Conservation (phyloP, 169 alveolate species). For the Theileria equi region DNA sequence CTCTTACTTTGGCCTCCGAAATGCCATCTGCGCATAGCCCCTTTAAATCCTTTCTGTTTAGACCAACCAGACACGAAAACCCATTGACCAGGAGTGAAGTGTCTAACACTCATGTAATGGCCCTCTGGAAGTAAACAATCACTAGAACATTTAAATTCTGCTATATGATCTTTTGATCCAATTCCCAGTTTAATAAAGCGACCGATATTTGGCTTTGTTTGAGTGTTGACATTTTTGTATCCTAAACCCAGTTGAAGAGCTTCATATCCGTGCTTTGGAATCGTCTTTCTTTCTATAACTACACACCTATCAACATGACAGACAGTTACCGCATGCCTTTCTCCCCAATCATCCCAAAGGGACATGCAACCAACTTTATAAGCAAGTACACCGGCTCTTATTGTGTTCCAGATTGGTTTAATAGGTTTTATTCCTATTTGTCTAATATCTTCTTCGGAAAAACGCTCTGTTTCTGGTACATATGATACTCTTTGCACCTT, state of each 20-base stretch:
- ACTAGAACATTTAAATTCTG: constrained; percentile 82
- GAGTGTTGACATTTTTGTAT: constrained; percentile 70
- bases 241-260: constrained; percentile 83
- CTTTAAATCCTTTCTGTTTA: constrained; percentile 81
- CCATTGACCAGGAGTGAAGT: constrained; percentile 86
- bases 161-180: constrained; percentile 76
- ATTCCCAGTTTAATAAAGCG: constrained; percentile 69
- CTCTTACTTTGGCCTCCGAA: constrained; percentile 79
- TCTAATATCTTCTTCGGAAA: constrained; percentile 30
- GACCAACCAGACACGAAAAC: constrained; percentile 83
- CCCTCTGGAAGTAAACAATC: constrained; percentile 84
- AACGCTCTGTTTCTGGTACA: constrained; percentile 54
- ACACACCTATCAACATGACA: constrained; percentile 79
- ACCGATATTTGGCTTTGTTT: constrained; percentile 77
- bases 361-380: constrained; percentile 85
- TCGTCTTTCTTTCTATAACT: constrained; percentile 76
- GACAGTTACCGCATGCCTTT: constrained; percentile 81
- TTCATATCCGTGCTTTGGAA: constrained; percentile 82
- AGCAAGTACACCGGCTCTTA: constrained; percentile 78
- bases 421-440: constrained; percentile 19
- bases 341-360: constrained; percentile 88
- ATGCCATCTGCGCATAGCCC: constrained; percentile 84
- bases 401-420: constrained; percentile 55
- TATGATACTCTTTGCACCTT: constrained; percentile 8
- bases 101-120: constrained; percentile 79